Percentiles rank a stretch among this genome's conserved stretches.
Conservation (phyloP, 108 stramenopile genomes). For the Cylindrotheca closterium region DNA sequence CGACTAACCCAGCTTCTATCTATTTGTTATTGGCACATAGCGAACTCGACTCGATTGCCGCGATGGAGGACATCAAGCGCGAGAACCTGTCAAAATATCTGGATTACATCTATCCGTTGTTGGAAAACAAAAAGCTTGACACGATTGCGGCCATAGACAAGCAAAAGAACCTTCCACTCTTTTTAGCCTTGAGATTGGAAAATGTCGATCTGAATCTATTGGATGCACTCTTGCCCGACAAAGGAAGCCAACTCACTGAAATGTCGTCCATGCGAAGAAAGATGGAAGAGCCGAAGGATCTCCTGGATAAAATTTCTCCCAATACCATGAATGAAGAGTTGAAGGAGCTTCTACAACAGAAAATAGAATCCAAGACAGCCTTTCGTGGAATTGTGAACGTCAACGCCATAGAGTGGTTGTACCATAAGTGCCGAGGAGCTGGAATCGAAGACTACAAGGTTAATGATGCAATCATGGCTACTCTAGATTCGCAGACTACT, state of each 20-base stretch:
- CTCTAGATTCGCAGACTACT: not conserved
- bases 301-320: not conserved
- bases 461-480: not conserved
- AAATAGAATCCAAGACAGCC: not conserved
- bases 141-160: not conserved
- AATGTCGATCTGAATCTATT: not conserved
- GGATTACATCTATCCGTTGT: not conserved
- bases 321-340: not conserved
- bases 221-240: not conserved
- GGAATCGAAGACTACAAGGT: not conserved
- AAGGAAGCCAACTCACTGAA: not conserved
- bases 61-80: too few relatives aligned
- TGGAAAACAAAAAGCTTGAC: not conserved
- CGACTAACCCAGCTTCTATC: not conserved
- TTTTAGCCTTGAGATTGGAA: not conserved
- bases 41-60: not conserved
- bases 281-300: not conserved
- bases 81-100: not conserved
- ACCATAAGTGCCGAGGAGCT: not conserved
- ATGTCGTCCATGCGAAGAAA: not conserved
- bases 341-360: not conserved
- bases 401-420: not conserved
- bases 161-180: not conserved
- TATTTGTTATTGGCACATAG: not conserved
- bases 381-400: not conserved